Conservation (phyloP, 1,284 basidiomycete species). For the Bothia castanella region DNA sequence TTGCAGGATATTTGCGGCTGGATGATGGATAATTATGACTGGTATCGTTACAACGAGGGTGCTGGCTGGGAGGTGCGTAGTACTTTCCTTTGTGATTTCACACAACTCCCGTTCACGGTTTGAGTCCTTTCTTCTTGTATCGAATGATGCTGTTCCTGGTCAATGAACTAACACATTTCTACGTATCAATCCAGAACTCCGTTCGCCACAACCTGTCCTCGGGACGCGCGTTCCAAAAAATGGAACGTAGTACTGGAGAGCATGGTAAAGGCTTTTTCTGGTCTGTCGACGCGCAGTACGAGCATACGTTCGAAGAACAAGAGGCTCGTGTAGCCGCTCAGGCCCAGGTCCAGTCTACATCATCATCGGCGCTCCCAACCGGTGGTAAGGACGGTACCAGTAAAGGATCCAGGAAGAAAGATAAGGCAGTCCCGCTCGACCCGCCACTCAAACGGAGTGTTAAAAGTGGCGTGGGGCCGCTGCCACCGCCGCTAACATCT, state of each 20-base stretch:
- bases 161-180: slow-evolving; percentile 18
- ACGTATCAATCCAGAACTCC: slow-evolving; percentile 60
- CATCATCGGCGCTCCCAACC: slow-evolving; percentile 5
- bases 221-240: slow-evolving; percentile 82
- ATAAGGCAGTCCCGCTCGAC: slow-evolving; percentile 47
- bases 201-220: slow-evolving; percentile 90
- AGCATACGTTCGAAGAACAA: slow-evolving; percentile 64
- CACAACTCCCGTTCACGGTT: not conserved
- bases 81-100: not conserved
- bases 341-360: slow-evolving; percentile 16
- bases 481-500: slow-evolving; percentile 65
- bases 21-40: slow-evolving; percentile 85
- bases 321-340: slow-evolving; percentile 50
- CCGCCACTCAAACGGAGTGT: slow-evolving; percentile 63
- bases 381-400: slow-evolving; percentile 32
- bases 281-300: slow-evolving; percentile 75
- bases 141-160: slow-evolving; percentile 1
- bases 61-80: slow-evolving; percentile 79
- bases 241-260: slow-evolving; percentile 79
- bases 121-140: not conserved
- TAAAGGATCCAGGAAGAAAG: slow-evolving; percentile 47
- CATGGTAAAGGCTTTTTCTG: slow-evolving; percentile 88
- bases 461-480: slow-evolving; percentile 51
- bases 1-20: slow-evolving; percentile 89
- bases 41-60: slow-evolving; percentile 80